Evolutionary conservation across 495 filamentous ascomycete genomes (phyloP).

Genomic region (Parathielavia appendiculata): DNA sequence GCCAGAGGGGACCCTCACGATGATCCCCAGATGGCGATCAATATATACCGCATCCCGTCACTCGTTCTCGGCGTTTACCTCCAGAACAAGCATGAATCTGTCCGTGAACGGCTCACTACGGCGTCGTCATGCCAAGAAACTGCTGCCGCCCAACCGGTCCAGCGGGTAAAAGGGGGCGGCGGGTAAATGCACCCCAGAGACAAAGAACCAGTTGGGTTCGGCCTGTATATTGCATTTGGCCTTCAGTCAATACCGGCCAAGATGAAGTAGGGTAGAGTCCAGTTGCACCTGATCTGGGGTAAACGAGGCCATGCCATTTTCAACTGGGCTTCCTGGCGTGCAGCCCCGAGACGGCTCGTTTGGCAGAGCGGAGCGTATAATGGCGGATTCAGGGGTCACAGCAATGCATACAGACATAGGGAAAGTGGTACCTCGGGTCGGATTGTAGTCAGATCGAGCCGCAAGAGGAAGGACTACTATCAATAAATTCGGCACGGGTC

Average conservation of each 20-base stretch:
- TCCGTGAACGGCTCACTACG: not conserved
- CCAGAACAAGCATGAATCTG: not conserved
- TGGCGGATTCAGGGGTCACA: too few relatives aligned
- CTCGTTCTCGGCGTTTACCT: not conserved
- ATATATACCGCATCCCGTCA: not conserved
- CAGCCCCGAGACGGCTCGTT: not conserved
- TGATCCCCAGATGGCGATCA: not conserved
- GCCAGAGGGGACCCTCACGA: not conserved
- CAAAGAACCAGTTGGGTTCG: not conserved
- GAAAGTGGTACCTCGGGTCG: too few relatives aligned
- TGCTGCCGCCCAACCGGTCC: constrained; percentile 1
- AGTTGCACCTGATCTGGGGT: constrained; percentile 13
- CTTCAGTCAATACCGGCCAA: not conserved
- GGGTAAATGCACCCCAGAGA: constrained; percentile 4
- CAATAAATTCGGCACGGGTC: too few relatives aligned
- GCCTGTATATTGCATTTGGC: not conserved
- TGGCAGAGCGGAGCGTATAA: not conserved
- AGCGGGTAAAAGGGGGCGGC: constrained; percentile 3
- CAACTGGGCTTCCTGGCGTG: not conserved
- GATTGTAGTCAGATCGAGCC: too few relatives aligned
- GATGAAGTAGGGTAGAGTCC: not conserved
- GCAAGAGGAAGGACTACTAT: too few relatives aligned
- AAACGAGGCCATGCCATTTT: not conserved
- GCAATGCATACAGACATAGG: too few relatives aligned
- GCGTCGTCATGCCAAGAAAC: constrained; percentile 4